Base-by-base conservation (phyloP, 768 basidiomycete genomes). In the Pholiota conissans region DNA sequence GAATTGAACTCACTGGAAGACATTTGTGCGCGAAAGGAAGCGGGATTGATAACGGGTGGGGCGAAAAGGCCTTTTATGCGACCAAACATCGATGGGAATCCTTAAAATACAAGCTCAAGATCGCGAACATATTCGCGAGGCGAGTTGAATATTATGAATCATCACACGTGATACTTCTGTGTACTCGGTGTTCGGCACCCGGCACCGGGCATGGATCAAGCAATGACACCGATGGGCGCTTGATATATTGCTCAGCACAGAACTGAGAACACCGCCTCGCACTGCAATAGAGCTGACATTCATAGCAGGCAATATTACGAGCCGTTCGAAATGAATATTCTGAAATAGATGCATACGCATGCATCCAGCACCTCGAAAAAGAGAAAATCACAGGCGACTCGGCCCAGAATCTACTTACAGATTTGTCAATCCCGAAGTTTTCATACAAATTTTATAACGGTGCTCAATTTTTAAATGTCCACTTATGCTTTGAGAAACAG, bases 21-120 rank as follows among this genome's bases (percentile, higher is more conserved):
- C 76, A 82, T 80, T 22, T 71, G 42, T 10, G 77, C 69, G 16
- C 73, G 74, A 52, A 76, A 80, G 13, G 65, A 61, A 13, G 79
- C 67, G 18, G 75, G 57, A 54, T 82, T 73, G 49, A 79, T 48
- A 30, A 65, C 48, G 22, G 69, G 56, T 8, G 63, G 55, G 29
- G 67, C 53, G 52, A 69, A 64, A 51, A 69, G 55, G 40, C 37
- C 54, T 65, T 62, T 66, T n/a, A 74, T 62, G 32, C 66, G 66
- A 49, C 63, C 62, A 27, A 72, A 59, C 70, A 73, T 72, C 42
- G 37, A 18, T 45, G 22, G 22, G 3, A 18, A 45, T 42, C 42
- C 42, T 46, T 52, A 27, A 57, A 48, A 59, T 58, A 46, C 28
- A 29, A 49, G 42, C 26, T 29, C 30, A 52, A 59, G 29, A 55